Percentiles rank a stretch among this genome's conserved stretches.
These are phyloP conservation scores for Lachnellula cervina DNA, from an alignment of 2,329 filamentous ascomycete genomes.

Conservation along the genomic window DNA sequence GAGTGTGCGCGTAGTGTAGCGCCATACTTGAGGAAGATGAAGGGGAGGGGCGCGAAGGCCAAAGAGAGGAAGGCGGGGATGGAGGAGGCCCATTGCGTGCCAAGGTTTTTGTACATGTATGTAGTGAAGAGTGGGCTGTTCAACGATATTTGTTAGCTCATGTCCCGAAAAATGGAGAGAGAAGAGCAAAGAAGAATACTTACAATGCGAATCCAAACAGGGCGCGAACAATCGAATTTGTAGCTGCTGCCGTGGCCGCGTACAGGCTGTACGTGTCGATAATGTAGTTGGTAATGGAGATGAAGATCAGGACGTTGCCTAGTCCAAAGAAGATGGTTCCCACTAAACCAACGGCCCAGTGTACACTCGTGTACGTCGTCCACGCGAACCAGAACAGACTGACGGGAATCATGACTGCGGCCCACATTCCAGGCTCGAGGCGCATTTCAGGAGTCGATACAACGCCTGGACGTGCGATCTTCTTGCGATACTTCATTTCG, in stretches of 20 bases:
- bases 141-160: too few relatives aligned
- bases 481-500: constrained; percentile 42
- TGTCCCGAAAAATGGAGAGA: too few relatives aligned
- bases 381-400: constrained; percentile 69
- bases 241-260: constrained; percentile 44
- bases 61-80: constrained; percentile 71
- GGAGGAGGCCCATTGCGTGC: constrained; percentile 71
- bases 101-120: constrained; percentile 46
- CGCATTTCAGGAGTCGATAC: constrained; percentile 59
- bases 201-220: constrained; percentile 61
- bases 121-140: constrained; percentile 59
- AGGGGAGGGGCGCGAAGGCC: constrained; percentile 67
- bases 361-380: constrained; percentile 68
- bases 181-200: too few relatives aligned
- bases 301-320: constrained; percentile 43
- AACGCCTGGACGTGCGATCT: constrained; percentile 35
- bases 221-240: constrained; percentile 59
- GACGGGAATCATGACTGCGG: constrained; percentile 66
- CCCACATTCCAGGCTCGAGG: constrained; percentile 74
- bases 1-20: neutral
- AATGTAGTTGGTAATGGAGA: constrained; percentile 43
- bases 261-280: constrained; percentile 46
- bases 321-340: constrained; percentile 55
- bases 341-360: constrained; percentile 70
- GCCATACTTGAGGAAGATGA: constrained; percentile 77